These are phyloP conservation scores for Penicillium waksmanii DNA, from an alignment of 495 filamentous ascomycete species.

Conservation along the genomic window DNA sequence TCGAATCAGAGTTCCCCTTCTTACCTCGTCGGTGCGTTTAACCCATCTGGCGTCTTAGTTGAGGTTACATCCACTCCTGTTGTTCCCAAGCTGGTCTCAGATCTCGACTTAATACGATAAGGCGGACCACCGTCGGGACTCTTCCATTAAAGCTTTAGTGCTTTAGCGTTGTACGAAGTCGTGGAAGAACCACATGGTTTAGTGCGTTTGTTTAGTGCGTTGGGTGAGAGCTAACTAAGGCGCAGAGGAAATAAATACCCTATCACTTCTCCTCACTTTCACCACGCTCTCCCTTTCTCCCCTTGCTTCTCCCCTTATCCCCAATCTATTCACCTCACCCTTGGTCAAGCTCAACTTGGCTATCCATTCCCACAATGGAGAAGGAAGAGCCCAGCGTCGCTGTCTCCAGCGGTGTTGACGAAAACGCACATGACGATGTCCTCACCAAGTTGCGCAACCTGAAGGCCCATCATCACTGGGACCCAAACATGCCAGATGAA, in stretches of 20 bases:
- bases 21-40: constrained; percentile 3
- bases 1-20: constrained; percentile 10
- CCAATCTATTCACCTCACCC: neutral
- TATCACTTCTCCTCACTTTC: no score
- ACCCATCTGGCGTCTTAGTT: neutral
- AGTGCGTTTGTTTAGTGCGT: no score
- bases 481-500: constrained; percentile 69
- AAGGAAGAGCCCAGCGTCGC: constrained; percentile 35
- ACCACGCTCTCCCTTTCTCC: neutral
- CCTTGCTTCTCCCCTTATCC: constrained; percentile 34
- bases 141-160: constrained; percentile 1
- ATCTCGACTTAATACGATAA: constrained; percentile 19
- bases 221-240: no score
- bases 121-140: constrained; percentile 24
- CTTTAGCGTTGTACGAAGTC: neutral
- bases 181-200: no score
- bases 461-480: constrained; percentile 66
- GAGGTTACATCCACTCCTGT: constrained; percentile 19
- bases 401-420: constrained; percentile 35
- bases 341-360: neutral
- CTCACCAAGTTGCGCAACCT: constrained; percentile 45
- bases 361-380: constrained; percentile 27
- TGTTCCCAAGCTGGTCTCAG: constrained; percentile 7
- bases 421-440: constrained; percentile 47
- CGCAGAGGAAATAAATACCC: neutral